Evolutionary conservation across 2,329 filamentous ascomycete genomes (phyloP).

Genomic region (Xylariaceae sp.): DNA sequence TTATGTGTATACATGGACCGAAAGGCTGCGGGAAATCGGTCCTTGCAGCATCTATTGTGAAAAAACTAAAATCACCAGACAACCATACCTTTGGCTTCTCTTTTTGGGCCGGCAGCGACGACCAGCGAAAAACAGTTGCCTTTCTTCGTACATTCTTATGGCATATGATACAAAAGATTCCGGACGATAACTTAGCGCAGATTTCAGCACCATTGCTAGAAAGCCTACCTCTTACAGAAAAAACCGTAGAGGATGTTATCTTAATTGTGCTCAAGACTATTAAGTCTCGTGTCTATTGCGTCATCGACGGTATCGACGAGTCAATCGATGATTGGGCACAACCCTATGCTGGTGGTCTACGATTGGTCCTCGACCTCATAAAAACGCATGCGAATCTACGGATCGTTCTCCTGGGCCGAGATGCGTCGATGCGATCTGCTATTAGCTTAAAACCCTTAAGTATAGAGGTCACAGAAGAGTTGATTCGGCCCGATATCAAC

Average conservation of each 20-base stretch:
- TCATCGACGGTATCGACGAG: constrained; percentile 24
- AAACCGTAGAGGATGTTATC: background rate
- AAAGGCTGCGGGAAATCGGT: constrained; percentile 26
- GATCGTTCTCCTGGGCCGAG: constrained; percentile 13
- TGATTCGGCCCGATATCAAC: constrained; percentile 16
- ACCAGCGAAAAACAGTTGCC: constrained; percentile 12
- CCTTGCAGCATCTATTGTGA: constrained; percentile 12
- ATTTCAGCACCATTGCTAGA: constrained; percentile 2
- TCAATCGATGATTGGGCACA: constrained; percentile 16
- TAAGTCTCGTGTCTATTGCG: constrained; percentile 7
- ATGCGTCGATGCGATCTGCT: constrained; percentile 9
- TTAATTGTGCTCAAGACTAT: background rate
- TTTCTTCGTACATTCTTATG: constrained; percentile 21
- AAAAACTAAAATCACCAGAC: background rate
- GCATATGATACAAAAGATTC: constrained; percentile 13
- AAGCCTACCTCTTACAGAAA: background rate
- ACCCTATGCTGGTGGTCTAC: background rate
- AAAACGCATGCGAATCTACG: constrained; percentile 5
- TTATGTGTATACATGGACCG: constrained; percentile 21
- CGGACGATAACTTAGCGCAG: constrained; percentile 8
- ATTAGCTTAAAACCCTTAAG: background rate
- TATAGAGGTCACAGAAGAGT: constrained; percentile 7
- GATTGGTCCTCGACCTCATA: background rate
- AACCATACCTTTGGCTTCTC: constrained; percentile 12
- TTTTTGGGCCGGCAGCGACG: constrained; percentile 18